Evolutionary conservation across 768 basidiomycete species (phyloP).

Genomic region (Tricholoma matsutake): DNA sequence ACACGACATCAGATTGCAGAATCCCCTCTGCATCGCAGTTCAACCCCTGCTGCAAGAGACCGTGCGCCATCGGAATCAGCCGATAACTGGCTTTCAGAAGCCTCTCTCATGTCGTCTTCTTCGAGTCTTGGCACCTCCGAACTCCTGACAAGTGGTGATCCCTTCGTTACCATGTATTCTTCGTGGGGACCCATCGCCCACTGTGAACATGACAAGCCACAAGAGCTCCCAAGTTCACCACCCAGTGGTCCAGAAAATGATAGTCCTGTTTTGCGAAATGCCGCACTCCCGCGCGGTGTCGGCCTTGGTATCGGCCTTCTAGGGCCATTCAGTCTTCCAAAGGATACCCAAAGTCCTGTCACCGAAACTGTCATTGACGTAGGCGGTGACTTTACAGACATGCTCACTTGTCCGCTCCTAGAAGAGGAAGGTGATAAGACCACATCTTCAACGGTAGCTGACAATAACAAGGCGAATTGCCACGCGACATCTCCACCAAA

Average conservation of each 20-base stretch:
- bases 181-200: constrained; percentile 33
- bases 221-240: constrained; percentile 25
- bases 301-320: constrained; percentile 53
- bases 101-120: constrained; percentile 22
- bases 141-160: constrained; percentile 33
- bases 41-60: constrained; percentile 13
- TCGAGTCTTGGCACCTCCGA: constrained; percentile 17
- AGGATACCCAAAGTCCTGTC: constrained; percentile 24
- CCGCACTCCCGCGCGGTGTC: constrained; percentile 30
- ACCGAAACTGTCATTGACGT: constrained; percentile 15
- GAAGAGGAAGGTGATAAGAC: constrained; percentile 28
- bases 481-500: constrained; percentile 37
- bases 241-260: constrained; percentile 37
- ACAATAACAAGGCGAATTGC: constrained; percentile 2
- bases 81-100: constrained; percentile 42
- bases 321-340: constrained; percentile 51
- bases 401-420: constrained; percentile 25
- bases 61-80: constrained; percentile 31
- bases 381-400: constrained; percentile 32
- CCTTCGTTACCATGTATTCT: constrained; percentile 46
- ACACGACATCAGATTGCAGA: constrained; percentile 37
- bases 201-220: constrained; percentile 15
- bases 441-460: constrained; percentile 5
- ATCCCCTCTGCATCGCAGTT: constrained; percentile 44
- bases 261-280: constrained; percentile 54